phyloP scores from a whole-genome alignment of 2,329 filamentous ascomycete species.

The Venturiaceae sp. region DNA sequence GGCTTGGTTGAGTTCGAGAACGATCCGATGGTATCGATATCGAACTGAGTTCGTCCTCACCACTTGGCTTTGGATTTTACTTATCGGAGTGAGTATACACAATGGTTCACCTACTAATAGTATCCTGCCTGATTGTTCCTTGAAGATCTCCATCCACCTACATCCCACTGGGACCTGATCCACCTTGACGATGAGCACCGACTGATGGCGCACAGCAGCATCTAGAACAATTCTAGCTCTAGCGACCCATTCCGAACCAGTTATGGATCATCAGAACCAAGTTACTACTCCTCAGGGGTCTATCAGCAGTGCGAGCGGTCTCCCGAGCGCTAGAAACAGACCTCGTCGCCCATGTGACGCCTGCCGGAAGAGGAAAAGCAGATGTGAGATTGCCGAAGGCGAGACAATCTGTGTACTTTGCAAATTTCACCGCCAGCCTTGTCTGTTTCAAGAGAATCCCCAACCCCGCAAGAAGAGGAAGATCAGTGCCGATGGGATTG shows the following conservation, averaged over 20 bases:
- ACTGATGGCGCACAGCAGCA: background rate
- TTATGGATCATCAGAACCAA: background rate
- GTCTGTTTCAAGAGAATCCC: slow-evolving; percentile 58
- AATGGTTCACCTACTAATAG: too few relatives aligned
- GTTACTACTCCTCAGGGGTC: background rate
- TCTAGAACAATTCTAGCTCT: background rate
- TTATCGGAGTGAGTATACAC: too few relatives aligned
- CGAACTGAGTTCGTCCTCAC: too few relatives aligned
- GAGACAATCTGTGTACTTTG: slow-evolving; percentile 56
- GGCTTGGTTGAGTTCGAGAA: too few relatives aligned
- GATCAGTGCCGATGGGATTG: background rate
- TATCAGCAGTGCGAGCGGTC: background rate
- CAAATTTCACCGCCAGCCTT: slow-evolving; percentile 55
- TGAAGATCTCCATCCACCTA: too few relatives aligned
- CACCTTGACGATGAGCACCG: background rate
- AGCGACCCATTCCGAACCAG: background rate
- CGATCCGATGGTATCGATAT: too few relatives aligned
- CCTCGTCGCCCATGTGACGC: slow-evolving; percentile 51
- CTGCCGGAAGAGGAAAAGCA: slow-evolving; percentile 54
- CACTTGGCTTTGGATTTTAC: too few relatives aligned
- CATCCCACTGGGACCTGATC: too few relatives aligned
- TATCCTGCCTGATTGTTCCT: background rate
- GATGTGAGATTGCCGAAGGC: slow-evolving; percentile 60
- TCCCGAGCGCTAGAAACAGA: slow-evolving; percentile 6
- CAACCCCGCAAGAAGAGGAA: slow-evolving; percentile 10